These are phyloP conservation scores for Collybia sordida DNA, from an alignment of 768 basidiomycete genomes.

Conservation along the genomic window DNA sequence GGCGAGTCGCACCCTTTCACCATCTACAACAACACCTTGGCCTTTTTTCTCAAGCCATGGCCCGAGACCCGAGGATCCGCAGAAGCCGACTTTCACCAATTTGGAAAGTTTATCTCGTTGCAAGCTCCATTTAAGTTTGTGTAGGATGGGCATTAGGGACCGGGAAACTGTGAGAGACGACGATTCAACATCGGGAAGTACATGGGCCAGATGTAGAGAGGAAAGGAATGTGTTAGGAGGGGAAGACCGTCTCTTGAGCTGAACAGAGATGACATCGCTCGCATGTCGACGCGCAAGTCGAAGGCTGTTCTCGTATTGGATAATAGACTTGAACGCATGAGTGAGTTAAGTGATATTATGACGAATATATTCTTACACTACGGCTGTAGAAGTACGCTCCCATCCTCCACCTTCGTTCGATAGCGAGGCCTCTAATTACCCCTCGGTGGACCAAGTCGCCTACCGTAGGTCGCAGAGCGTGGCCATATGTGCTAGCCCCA, in stretches of 20 bases:
- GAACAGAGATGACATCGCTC: constrained; percentile 47
- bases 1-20: constrained; percentile 66
- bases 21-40: constrained; percentile 50
- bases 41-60: constrained; percentile 61
- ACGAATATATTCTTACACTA: constrained; percentile 39
- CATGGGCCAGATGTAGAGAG: constrained; percentile 45
- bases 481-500: constrained; percentile 53
- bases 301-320: constrained; percentile 62
- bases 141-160: constrained; percentile 61
- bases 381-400: constrained; percentile 67
- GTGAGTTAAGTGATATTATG: constrained; percentile 7
- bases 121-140: constrained; percentile 70
- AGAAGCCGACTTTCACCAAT: constrained; percentile 47
- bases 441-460: constrained; percentile 67
- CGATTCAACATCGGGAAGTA: constrained; percentile 65
- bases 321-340: constrained; percentile 49
- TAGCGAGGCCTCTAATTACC: constrained; percentile 65
- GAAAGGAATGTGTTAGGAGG: constrained; percentile 35
- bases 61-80: constrained; percentile 29
- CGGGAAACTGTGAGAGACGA: constrained; percentile 57
- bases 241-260: constrained; percentile 49
- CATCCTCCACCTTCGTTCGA: constrained; percentile 65
- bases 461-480: constrained; percentile 60
- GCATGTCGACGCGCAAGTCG: constrained; percentile 55
- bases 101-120: constrained; percentile 62